Evolutionary conservation across 148 eudicot genomes (phyloP), one percentile per base, ranked within the genome.

Genomic region (Gaultheria prostrata): DNA sequence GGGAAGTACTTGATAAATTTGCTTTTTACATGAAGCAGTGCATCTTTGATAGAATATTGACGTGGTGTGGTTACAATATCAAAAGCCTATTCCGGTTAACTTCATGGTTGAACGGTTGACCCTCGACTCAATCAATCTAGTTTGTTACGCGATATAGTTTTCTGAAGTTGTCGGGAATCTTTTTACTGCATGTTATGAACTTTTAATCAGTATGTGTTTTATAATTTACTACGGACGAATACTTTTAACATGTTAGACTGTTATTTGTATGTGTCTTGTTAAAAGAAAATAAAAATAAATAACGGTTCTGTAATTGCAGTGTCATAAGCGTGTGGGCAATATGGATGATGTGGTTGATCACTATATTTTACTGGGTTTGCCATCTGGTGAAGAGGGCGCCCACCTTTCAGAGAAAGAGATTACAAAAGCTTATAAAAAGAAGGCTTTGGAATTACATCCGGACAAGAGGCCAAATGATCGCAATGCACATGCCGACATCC

Each of bases 341-440:
- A 91, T 91, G 93, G 91, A 89, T 3, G 76, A 49, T 10, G 89
- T 81, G 72, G 69, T 91, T 46, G 93, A 92, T 77, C 93, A 92
- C 71, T 92, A 92, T 77, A 35, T 50, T 70, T 83, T 92, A 28
- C 77, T 92, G n/a, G 95, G 93, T 5, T 57, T 92, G 65, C 86
- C 91, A 4, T 88, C 95, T 1, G 95, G 95, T 0, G 93, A 89
- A 39, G 93, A 91, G 83, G 90, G 93, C 5, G 87, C 91, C 6
- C 87, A 86, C 12, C 79, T 91, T 4, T 78, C 89, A 0, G 85
- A 84, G 0, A 78, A 88, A 63, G 95, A 92, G 20, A 92, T 91
- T 43, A 78, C 83, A 1, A 91, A 90, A 88, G 95, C 93, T 1
- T 92, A 92, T 80, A 89, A 76, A 18, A 77, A 78, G 51, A 91